Conservation (phyloP, 2,329 filamentous ascomycete species). For the Monilinia vaccinii-corymbosi region DNA sequence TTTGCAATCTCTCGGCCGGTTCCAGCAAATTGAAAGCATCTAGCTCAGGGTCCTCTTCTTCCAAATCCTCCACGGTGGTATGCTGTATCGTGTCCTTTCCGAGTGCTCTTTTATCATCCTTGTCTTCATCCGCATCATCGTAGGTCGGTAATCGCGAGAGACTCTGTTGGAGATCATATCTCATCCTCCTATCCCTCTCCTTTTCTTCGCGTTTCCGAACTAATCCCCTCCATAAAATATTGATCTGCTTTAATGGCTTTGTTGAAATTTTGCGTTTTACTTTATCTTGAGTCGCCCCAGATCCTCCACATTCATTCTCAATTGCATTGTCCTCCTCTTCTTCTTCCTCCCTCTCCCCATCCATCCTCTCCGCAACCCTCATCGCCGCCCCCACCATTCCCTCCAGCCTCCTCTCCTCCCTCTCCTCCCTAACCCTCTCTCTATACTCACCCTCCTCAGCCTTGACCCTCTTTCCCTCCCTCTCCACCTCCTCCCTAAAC, state of each 20-base stretch:
- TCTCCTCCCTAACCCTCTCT: constrained; percentile 56
- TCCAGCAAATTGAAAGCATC: constrained; percentile 68
- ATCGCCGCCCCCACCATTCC: constrained; percentile 68
- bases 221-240: constrained; percentile 71
- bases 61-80: constrained; percentile 57
- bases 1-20: constrained; percentile 54
- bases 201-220: constrained; percentile 60
- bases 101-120: constrained; percentile 61
- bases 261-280: constrained; percentile 30
- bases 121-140: constrained; percentile 59
- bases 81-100: constrained; percentile 48
- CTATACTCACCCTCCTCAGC: constrained; percentile 47
- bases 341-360: constrained; percentile 55
- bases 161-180: constrained; percentile 57
- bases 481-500: constrained; percentile 51
- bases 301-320: constrained; percentile 14
- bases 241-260: constrained; percentile 56
- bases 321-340: constrained; percentile 20
- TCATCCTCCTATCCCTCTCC: constrained; percentile 57
- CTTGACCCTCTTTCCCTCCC: constrained; percentile 49
- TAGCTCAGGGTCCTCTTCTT: constrained; percentile 72
- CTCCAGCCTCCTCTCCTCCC: constrained; percentile 60
- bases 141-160: constrained; percentile 55
- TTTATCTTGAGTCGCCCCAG: constrained; percentile 13
- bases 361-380: constrained; percentile 77